Evolutionary conservation across 441 rosid genomes (phyloP).

Genomic region (Bruguiera hainesii): DNA sequence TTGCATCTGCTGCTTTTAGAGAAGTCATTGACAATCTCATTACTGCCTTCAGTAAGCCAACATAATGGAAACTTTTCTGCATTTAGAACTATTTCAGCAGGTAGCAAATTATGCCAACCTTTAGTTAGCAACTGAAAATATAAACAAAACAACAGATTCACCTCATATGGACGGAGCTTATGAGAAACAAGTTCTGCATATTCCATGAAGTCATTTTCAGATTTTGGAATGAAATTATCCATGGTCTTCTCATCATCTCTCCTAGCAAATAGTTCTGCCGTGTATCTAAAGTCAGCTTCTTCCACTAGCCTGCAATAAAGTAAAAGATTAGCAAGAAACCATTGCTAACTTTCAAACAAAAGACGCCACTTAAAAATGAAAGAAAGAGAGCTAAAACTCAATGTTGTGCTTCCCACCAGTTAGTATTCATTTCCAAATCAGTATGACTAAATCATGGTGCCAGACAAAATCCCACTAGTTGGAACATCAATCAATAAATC

Average conservation of each 20-base stretch:
- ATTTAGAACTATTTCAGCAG: constrained; percentile 11
- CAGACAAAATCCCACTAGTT: too few relatives aligned
- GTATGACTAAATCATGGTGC: too few relatives aligned
- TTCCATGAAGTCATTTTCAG: constrained; percentile 84
- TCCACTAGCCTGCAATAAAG: constrained; percentile 65
- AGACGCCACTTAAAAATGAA: neutral
- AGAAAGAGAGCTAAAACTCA: neutral
- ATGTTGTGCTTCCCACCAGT: too few relatives aligned
- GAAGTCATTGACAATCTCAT: constrained; percentile 70
- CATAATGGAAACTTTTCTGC: constrained; percentile 90
- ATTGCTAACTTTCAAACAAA: neutral
- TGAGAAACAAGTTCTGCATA: constrained; percentile 85
- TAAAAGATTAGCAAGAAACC: constrained; percentile 1
- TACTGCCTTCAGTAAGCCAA: constrained; percentile 63
- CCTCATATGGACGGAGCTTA: constrained; percentile 74
- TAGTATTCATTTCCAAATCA: too few relatives aligned
- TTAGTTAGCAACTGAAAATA: neutral
- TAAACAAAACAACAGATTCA: constrained; percentile 19
- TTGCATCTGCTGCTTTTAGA: constrained; percentile 83
- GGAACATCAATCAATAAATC: too few relatives aligned
- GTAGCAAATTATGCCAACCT: constrained; percentile 11
- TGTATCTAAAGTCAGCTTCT: constrained; percentile 77
- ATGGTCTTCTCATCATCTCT: constrained; percentile 58
- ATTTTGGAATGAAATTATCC: constrained; percentile 81
- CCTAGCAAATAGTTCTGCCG: constrained; percentile 63